These are phyloP conservation scores for Penicillium frequentans DNA, from an alignment of 2,329 filamentous ascomycete genomes.

Conservation along the genomic window DNA sequence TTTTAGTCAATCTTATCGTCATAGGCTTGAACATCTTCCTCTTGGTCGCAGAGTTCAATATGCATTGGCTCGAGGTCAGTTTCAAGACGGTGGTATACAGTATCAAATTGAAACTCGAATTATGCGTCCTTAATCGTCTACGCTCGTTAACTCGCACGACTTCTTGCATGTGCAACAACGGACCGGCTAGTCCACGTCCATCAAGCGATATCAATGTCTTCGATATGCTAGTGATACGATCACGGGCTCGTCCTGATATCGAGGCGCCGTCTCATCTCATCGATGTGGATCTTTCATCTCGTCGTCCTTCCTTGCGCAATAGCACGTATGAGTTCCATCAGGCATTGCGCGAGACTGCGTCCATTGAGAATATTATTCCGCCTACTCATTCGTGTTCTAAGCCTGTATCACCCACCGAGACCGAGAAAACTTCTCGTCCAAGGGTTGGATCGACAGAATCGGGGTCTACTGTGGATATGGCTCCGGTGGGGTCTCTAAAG, in stretches of 20 bases:
- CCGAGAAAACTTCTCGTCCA: not conserved
- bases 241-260: not conserved
- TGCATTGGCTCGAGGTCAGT: slow-evolving; percentile 37
- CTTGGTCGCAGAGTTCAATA: slow-evolving; percentile 34
- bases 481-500: slow-evolving; percentile 2
- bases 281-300: not conserved
- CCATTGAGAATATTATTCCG: slow-evolving; percentile 3
- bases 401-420: not conserved
- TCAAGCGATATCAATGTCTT: slow-evolving; percentile 18
- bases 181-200: not conserved
- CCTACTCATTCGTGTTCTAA: not conserved
- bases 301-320: not conserved
- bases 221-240: slow-evolving; percentile 2
- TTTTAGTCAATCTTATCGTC: slow-evolving; percentile 45
- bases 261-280: not conserved
- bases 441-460: slow-evolving; percentile 7
- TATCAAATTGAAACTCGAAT: slow-evolving; percentile 48
- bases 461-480: slow-evolving; percentile 11
- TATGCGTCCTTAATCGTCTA: slow-evolving; percentile 40
- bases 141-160: slow-evolving; percentile 27
- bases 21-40: slow-evolving; percentile 39
- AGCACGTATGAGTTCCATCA: slow-evolving; percentile 19
- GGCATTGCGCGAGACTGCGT: slow-evolving; percentile 12
- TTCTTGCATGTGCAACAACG: slow-evolving; percentile 11
- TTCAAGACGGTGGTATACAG: slow-evolving; percentile 43